Base-by-base conservation (phyloP, 208 protist species). In the Leishmania amazonensis region DNA sequence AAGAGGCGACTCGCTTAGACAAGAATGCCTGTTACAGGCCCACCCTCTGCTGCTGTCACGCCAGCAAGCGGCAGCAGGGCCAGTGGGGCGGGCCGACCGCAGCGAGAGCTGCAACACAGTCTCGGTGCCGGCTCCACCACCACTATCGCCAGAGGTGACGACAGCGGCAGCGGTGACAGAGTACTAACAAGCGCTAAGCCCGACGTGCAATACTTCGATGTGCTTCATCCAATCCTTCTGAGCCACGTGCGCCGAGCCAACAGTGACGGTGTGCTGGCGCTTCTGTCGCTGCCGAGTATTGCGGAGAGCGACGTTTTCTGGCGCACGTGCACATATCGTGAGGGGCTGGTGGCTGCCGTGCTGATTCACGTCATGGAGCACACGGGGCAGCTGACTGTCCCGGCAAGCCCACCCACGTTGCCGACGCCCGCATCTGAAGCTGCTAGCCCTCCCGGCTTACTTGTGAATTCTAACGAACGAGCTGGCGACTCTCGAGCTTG, bases 241-340 rank as follows among this genome's bases (percentile, higher is more conserved):
- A 75, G 68, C 54, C 88, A 93, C 78, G 84, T 95, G 38, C 85
- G 80, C 42, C 76, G 84, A 17, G 88, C 86, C 45, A 89, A 92
- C 77, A 72, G 73, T 38, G 80, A 85, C 65, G 85, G 82, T 17
- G 85, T 91, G 35, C 76, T 95, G 53, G 80, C 86, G 24, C 57
- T 92, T 49, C 71, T 96, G 40, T 72, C 83, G 17, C 84, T 91
- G 38, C 83, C 80, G 9, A 62, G 81, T 35, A 76, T 97, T 3
- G 79, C 89, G 38, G 76, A 81, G 35, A 82, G 85, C 75, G 75
- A 88, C 11, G 78, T 90, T n/a, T 97, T 94, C 71, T 96, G 94
- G 91, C 84, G 77, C 7, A 94, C 89, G 13, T 97, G 94, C 81
- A 94, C 86, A 24, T 97, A 97, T 79, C 83, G 78, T 7, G 86